A percentile compares a stretch with the other conserved stretches of the same genome.
Conservation (phyloP, 805 yeast genomes). For the Starmerella bacillaris region DNA sequence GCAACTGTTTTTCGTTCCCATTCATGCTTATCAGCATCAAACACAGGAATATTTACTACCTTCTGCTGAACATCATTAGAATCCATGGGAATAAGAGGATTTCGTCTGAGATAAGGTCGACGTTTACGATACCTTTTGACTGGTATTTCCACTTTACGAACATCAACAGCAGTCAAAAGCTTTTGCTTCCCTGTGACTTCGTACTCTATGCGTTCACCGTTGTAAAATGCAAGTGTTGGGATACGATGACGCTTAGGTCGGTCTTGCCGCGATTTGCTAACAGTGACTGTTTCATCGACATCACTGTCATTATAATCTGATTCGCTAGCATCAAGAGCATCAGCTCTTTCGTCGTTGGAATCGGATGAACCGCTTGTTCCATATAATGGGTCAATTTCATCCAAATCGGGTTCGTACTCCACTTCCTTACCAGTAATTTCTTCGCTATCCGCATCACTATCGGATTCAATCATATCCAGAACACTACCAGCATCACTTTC, state of each 20-base stretch:
- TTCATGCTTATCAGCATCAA: constrained; percentile 2
- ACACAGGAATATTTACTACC: constrained; percentile 9
- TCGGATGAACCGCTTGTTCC: neutral
- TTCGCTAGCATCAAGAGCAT: constrained; percentile 7
- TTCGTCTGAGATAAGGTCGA: constrained; percentile 5
- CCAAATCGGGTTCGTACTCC: neutral
- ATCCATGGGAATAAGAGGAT: constrained; percentile 1
- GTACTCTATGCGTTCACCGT: constrained; percentile 15
- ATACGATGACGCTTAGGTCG: constrained; percentile 12
- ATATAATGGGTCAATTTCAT: too few species aligned
- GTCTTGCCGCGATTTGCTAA: constrained; percentile 2
- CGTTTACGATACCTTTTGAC: constrained; percentile 4
- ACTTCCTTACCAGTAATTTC: neutral
- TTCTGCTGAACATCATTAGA: constrained; percentile 1
- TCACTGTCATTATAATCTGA: constrained; percentile 5
- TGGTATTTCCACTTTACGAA: constrained; percentile 12
- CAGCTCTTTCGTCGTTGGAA: constrained; percentile 1
- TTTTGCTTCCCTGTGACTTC: constrained; percentile 5
- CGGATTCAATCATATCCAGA: constrained; percentile 12
- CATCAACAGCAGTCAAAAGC: constrained; percentile 13
- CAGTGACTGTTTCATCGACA: constrained; percentile 1
- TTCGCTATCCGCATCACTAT: constrained; percentile 1
- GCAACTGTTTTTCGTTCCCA: constrained; percentile 13
- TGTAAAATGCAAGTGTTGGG: constrained; percentile 13
- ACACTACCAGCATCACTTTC: constrained; percentile 13